A percentile compares a stretch with the other conserved stretches of the same genome.
phyloP scores from a whole-genome alignment of 1,284 basidiomycete species.

The Apiotrichum montevideense region DNA sequence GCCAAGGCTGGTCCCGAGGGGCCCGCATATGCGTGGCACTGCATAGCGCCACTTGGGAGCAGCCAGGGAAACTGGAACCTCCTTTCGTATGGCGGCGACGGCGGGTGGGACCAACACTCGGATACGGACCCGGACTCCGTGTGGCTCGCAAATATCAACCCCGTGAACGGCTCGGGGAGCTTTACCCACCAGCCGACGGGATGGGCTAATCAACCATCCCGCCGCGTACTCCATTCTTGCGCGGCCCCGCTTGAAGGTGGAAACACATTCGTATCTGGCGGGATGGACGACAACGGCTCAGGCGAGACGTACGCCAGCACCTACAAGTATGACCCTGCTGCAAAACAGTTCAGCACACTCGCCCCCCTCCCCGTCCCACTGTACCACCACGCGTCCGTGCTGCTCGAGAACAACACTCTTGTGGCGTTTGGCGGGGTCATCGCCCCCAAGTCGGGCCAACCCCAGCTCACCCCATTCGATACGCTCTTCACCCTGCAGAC shows the following conservation, averaged over 20 bases:
- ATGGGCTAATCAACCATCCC: conserved; percentile 63
- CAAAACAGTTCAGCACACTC: conserved; percentile 52
- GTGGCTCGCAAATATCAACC: conserved; percentile 47
- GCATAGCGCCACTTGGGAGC: conserved; percentile 59
- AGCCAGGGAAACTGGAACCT: conserved; percentile 22
- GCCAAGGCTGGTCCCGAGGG: conserved; percentile 42
- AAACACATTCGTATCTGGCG: conserved; percentile 63
- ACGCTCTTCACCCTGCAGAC: conserved; percentile 63
- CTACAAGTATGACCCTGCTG: conserved; percentile 58
- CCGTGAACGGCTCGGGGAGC: conserved; percentile 9
- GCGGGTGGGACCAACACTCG: conserved; percentile 52
- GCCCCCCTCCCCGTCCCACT: conserved; percentile 61
- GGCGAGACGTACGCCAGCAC: conserved; percentile 57
- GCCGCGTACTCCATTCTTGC: conserved; percentile 64
- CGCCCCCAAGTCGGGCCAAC: conserved; percentile 38
- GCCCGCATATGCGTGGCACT: conserved; percentile 71
- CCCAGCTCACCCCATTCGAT: conserved; percentile 54
- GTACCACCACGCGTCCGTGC: conserved; percentile 63
- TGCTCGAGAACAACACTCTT: conserved; percentile 61
- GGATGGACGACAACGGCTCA: conserved; percentile 70
- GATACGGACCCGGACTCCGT: conserved; percentile 60
- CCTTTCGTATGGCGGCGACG: conserved; percentile 68
- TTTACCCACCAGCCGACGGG: conserved; percentile 47
- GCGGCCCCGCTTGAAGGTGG: conserved; percentile 51
- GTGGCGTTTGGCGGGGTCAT: conserved; percentile 70